Evolutionary conservation across 257 asterid species (phyloP).

Genomic region (Solanum dulcamara): DNA sequence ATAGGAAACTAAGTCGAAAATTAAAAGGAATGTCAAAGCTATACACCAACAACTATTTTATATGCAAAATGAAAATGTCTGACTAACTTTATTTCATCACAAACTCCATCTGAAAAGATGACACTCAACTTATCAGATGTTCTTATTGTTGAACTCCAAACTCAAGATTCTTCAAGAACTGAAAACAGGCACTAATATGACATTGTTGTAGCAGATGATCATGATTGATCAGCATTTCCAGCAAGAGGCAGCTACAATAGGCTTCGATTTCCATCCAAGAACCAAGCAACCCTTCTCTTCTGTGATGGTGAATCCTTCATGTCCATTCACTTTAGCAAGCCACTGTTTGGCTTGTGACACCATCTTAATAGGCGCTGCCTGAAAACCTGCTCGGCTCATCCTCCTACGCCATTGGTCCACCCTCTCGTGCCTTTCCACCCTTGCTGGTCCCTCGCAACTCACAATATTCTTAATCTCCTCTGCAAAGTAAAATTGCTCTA

Average conservation of each 20-base stretch:
- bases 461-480: conserved; percentile 86
- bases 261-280: conserved; percentile 84
- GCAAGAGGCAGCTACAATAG: conserved; percentile 77
- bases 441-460: conserved; percentile 75
- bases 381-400: conserved; percentile 85
- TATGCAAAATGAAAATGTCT: not conserved
- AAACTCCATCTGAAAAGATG: not conserved
- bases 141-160: not conserved
- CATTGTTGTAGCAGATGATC: not conserved
- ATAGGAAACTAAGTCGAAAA: not conserved
- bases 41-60: not conserved
- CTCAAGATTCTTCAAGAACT: not conserved
- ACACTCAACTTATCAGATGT: not conserved
- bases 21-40: not conserved
- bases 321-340: conserved; percentile 30
- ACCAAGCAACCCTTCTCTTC: conserved; percentile 85
- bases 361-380: conserved; percentile 50
- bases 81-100: not conserved
- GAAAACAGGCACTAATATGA: not conserved
- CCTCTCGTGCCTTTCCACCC: conserved; percentile 78
- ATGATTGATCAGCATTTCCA: conserved; percentile 59
- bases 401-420: conserved; percentile 84
- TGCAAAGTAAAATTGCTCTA: conserved; percentile 74
- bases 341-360: conserved; percentile 57
- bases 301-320: conserved; percentile 60